Evolutionary conservation across 345 rosid species (phyloP), one percentile per base, ranked within the genome.

Genomic region (Clausena lansium): DNA sequence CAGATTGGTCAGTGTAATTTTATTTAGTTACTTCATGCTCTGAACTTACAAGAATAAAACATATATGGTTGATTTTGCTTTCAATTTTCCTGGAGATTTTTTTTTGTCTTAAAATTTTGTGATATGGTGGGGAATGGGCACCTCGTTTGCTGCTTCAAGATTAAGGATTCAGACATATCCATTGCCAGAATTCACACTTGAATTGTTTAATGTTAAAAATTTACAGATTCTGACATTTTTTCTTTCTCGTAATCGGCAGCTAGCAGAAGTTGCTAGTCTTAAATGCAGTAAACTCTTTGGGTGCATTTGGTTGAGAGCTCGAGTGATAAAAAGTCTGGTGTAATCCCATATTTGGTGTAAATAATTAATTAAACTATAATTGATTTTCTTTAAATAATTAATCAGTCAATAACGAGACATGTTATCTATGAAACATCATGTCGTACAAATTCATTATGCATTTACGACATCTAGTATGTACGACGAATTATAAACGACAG

Each of bases 191-290:
- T 17, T 57, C 64, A 38, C 3, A 63, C 60, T 68, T 78, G 25
- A 73, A 47, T 24, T 78, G 84, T 68, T 73, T 83, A 20, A 81
- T 78, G 75, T 81, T 69, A 71, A 71, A 80, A 10, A 82, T 81
- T 60, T 85, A 11, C 79, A 73, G 76, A 66, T 68, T 82, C 82
- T 13, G 81, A 74, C 65, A 66, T 75, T 1, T 39, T 78, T 70
- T 81, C 84, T 70, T 81, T 83, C 38, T 73, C 78, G 30, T 60
- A 54, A 19, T 71, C 9, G 14, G 47, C 50, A 11, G 50, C 50
- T 2, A 2, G 47, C 15, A 3, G 50, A 41, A 41, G 47, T 41
- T 11, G 47, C 47, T 41, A 9, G 47, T 41, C 47, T 41, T 41
- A 2, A 41, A 41, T 41, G 14, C 47, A 41, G 47, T 10, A 41